A percentile compares a stretch with the other conserved stretches of the same genome.
Conservation (phyloP, 192 early-diverging fungal species). For the Dispira parvispora region DNA sequence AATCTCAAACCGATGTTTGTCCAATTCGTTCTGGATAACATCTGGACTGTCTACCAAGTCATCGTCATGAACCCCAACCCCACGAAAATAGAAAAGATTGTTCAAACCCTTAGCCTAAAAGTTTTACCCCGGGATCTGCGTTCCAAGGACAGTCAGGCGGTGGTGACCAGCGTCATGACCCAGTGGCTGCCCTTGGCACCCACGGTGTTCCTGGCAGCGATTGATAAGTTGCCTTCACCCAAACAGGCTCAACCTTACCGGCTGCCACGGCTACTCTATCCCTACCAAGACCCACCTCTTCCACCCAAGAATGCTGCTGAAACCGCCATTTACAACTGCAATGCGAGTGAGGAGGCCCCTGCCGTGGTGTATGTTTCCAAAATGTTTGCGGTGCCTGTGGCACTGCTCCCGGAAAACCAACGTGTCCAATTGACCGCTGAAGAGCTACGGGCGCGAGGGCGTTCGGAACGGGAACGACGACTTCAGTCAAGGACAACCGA, state of each 20-base stretch:
- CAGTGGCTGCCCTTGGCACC: constrained; percentile 92
- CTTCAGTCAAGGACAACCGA: neutral
- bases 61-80: constrained; percentile 44
- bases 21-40: constrained; percentile 82
- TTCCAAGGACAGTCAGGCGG: constrained; percentile 57
- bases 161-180: constrained; percentile 69
- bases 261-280: constrained; percentile 61
- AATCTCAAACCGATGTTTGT: constrained; percentile 90
- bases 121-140: constrained; percentile 76
- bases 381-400: constrained; percentile 72
- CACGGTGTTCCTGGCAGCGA: constrained; percentile 66
- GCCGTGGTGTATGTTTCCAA: constrained; percentile 83
- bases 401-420: constrained; percentile 55
- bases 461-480: constrained; percentile 18
- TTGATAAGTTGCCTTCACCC: constrained; percentile 83
- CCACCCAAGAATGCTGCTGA: constrained; percentile 36
- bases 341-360: constrained; percentile 35
- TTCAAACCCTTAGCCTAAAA: constrained; percentile 72
- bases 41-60: constrained; percentile 90
- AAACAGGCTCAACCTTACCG: constrained; percentile 57
- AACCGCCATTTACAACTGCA: constrained; percentile 59
- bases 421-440: constrained; percentile 62
- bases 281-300: constrained; percentile 21
- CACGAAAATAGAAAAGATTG: constrained; percentile 88
- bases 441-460: constrained; percentile 67